Conservation (phyloP, 495 filamentous ascomycete genomes). For the Baudoinia panamericana region DNA sequence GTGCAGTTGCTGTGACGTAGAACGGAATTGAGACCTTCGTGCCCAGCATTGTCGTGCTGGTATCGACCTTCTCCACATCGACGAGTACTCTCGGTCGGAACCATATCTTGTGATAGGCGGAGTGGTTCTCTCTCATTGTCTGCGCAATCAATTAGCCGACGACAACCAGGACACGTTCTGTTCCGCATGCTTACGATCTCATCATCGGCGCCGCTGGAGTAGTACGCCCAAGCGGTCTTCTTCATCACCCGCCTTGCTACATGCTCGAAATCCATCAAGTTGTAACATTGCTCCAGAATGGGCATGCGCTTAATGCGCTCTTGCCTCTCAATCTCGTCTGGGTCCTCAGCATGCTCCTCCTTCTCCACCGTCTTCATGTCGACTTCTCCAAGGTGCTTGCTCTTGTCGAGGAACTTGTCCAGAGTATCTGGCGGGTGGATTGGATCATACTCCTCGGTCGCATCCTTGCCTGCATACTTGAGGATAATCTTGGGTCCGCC, state of each 20-base stretch:
- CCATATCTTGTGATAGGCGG: conserved; percentile 94
- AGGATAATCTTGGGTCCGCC: conserved; percentile 69
- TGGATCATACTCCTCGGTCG: conserved; percentile 69
- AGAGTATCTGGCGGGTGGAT: conserved; percentile 61
- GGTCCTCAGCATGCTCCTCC: conserved; percentile 55
- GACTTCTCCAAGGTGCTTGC: conserved; percentile 81
- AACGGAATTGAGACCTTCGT: conserved; percentile 70
- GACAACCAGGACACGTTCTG: neutral
- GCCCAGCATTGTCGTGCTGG: conserved; percentile 81
- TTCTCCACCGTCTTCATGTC: conserved; percentile 75
- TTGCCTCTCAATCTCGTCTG: conserved; percentile 64
- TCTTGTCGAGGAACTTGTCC: conserved; percentile 68
- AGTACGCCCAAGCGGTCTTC: conserved; percentile 91
- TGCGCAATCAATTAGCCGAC: conserved; percentile 25
- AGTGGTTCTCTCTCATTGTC: conserved; percentile 95
- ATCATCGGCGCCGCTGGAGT: conserved; percentile 89
- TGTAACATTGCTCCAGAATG: conserved; percentile 77
- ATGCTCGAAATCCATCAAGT: conserved; percentile 87
- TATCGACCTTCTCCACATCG: conserved; percentile 75
- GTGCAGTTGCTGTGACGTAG: conserved; percentile 84
- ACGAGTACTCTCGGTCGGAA: conserved; percentile 78
- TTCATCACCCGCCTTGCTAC: conserved; percentile 84
- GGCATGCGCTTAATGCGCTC: conserved; percentile 69
- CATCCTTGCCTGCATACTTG: conserved; percentile 77
- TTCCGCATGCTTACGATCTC: conserved; percentile 63